Evolutionary conservation across 2,329 filamentous ascomycete genomes (phyloP), one percentile per base, ranked within the genome.

Genomic region (Bipolaris victoriae): DNA sequence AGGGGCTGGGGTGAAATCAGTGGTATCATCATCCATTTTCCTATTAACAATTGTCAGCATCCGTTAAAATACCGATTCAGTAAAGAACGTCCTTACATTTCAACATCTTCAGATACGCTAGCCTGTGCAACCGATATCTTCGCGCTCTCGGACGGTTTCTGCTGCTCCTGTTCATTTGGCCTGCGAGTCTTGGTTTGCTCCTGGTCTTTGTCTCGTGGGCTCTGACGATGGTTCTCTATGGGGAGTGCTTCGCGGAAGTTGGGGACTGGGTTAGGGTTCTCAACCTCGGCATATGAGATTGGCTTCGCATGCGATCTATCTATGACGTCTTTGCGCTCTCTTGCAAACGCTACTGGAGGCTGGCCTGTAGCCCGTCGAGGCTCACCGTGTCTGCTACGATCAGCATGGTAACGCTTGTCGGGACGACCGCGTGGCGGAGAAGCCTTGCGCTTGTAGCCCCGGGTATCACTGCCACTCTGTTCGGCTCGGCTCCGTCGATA

Each of bases 371-470:
- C 85, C 86, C 85, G 86, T 70, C 88, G 82, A 39, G 84, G 77
- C 66, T 90, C 87, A 82, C 76, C 60, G 81, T 80, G 71, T 76
- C 70, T 70, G 52, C 55, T 59, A 50, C 62, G 66, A 67, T 72
- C 68, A 63, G 64, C 64, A 55, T 68, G 62, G 49, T 82, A 76
- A 64, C 90, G 85, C 78, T 93, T 93, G 68, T 84, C 84, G 37
- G 67, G 66, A 22, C 71, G 68, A 45, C 64, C 63, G 44, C 65
- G 70, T 15, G 68, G 65, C 35, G 66, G 67, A 10, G 70, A 70
- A 57, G 86, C 88, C 51, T 72, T 73, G 63, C 71, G 71, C 62
- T 74, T 75, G 44, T 66, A 55, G 39, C 83, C 61, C 57, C 65
- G 74, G 61, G 62, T 66, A 71, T 64, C 70, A 56, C 59, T 57